These are phyloP conservation scores for Fusarium falciforme DNA, from an alignment of 2,329 filamentous ascomycete genomes.

Conservation along the genomic window DNA sequence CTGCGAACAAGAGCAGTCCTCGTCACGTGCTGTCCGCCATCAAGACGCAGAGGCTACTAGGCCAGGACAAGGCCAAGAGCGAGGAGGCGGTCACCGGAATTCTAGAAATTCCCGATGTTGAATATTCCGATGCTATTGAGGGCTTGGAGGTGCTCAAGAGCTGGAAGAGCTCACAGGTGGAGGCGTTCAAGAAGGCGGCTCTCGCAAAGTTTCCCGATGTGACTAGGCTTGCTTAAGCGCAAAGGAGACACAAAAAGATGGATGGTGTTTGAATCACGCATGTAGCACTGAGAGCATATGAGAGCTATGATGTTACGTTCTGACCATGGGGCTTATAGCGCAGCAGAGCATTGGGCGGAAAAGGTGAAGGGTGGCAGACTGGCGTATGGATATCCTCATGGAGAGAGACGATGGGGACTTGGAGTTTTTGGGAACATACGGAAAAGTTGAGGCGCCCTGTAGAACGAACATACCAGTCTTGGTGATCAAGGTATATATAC, in stretches of 20 bases:
- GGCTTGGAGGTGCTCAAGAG: slow-evolving; percentile 56
- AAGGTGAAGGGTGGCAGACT: slow-evolving; percentile 29
- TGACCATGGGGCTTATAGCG: slow-evolving; percentile 16
- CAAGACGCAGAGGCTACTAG: slow-evolving; percentile 68
- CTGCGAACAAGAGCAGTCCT: slow-evolving; percentile 71
- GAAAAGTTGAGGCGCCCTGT: slow-evolving; percentile 41
- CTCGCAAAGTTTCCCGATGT: slow-evolving; percentile 63
- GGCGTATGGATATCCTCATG: slow-evolving; percentile 35
- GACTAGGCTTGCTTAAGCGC: slow-evolving; percentile 55
- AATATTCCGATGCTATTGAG: slow-evolving; percentile 66
- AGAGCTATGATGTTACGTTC: background rate
- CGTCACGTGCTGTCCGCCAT: slow-evolving; percentile 73
- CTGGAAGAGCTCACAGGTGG: slow-evolving; percentile 63
- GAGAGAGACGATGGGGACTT: slow-evolving; percentile 24
- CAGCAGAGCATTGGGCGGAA: slow-evolving; percentile 17
- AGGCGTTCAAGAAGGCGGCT: slow-evolving; percentile 61
- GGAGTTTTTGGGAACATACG: slow-evolving; percentile 42
- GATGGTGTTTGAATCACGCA: slow-evolving; percentile 1
- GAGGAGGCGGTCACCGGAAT: slow-evolving; percentile 73
- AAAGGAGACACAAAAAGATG: slow-evolving; percentile 6
- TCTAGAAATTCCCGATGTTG: slow-evolving; percentile 62
- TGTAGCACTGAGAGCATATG: slow-evolving; percentile 1
- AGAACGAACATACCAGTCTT: slow-evolving; percentile 38
- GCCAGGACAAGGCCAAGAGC: slow-evolving; percentile 65
- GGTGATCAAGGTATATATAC: slow-evolving; percentile 10